phyloP scores from a whole-genome alignment of 768 basidiomycete genomes.

The Boletellus ananas region DNA sequence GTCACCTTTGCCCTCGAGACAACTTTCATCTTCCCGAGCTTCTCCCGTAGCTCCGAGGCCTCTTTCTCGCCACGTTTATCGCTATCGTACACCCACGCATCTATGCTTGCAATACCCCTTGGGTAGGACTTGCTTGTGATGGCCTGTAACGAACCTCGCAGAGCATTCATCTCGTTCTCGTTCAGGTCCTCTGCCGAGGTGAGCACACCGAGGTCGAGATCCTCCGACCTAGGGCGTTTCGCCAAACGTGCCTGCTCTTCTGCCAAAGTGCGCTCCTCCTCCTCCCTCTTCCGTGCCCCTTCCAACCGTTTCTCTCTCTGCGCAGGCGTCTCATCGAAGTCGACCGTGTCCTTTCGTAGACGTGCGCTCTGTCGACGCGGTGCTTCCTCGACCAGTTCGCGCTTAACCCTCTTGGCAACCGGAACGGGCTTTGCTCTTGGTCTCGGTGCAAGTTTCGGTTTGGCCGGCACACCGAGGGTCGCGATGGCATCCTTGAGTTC shows the following conservation, averaged over 20 bases:
- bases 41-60: constrained; percentile 52
- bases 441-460: constrained; percentile 36
- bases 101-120: constrained; percentile 41
- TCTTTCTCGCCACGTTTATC: constrained; percentile 46
- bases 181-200: constrained; percentile 44
- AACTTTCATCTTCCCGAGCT: constrained; percentile 55
- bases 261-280: constrained; percentile 55
- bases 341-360: constrained; percentile 44
- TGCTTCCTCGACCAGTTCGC: constrained; percentile 38
- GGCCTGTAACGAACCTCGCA: constrained; percentile 44
- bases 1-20: constrained; percentile 80
- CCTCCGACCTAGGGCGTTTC: constrained; percentile 64
- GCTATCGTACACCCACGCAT: constrained; percentile 49
- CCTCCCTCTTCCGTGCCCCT: constrained; percentile 54
- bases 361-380: constrained; percentile 70
- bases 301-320: constrained; percentile 66
- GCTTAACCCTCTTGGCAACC: constrained; percentile 51
- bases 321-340: constrained; percentile 62
- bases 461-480: constrained; percentile 43
- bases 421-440: constrained; percentile 60
- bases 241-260: constrained; percentile 62
- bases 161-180: constrained; percentile 41
- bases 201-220: constrained; percentile 57
- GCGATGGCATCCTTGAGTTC: constrained; percentile 57
- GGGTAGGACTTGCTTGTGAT: constrained; percentile 36